phyloP scores from a whole-genome alignment of 1,284 basidiomycete species.

The Ustilago sp. region DNA sequence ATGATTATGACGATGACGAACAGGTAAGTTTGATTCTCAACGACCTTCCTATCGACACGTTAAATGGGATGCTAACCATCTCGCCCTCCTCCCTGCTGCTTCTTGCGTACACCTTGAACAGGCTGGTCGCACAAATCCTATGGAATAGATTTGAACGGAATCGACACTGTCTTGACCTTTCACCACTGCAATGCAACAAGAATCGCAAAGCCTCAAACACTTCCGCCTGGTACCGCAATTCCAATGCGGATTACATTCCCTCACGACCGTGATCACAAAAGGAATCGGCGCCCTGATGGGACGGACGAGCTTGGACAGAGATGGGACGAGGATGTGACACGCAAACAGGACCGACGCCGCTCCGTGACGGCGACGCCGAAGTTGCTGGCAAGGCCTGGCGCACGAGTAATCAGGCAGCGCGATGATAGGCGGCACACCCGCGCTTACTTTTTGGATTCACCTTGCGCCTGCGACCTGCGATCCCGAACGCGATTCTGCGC shows the following conservation, averaged over 20 bases:
- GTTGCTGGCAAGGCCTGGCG: background rate
- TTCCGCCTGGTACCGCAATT: background rate
- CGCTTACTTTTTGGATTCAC: background rate
- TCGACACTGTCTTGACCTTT: background rate
- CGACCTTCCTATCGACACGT: background rate
- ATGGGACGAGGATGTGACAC: background rate
- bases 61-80: conserved; percentile 6
- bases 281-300: background rate
- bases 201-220: background rate
- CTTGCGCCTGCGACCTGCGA: background rate
- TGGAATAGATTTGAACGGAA: conserved; percentile 32
- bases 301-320: background rate
- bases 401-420: background rate
- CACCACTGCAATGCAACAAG: background rate
- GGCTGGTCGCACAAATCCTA: conserved; percentile 52
- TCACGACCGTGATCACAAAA: background rate
- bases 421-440: background rate
- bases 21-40: conserved; percentile 37
- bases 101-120: background rate
- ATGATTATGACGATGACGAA: conserved; percentile 51
- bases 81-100: background rate
- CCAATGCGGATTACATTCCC: background rate
- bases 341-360: conserved; percentile 10
- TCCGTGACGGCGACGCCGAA: conserved; percentile 18
- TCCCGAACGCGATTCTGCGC: background rate